A percentile compares a stretch with the other conserved stretches of the same genome.
These are phyloP conservation scores for Herpetospermum pedunculosum DNA, from an alignment of 306 rosid genomes.

Conservation along the genomic window DNA sequence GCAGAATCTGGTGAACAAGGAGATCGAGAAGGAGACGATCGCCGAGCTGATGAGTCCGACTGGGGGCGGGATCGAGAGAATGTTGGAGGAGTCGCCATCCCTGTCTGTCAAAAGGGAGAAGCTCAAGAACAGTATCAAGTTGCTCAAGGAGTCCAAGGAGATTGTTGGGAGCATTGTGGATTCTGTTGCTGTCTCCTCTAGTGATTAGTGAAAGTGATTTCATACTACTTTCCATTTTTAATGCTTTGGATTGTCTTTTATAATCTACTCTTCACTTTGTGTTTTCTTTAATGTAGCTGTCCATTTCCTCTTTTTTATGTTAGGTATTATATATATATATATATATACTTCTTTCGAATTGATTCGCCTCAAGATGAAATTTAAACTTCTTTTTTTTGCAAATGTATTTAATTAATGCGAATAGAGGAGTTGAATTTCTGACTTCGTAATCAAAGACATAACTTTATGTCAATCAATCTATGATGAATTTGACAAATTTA, in stretches of 20 bases:
- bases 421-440: no score
- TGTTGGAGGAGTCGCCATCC: conserved; percentile 16
- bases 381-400: no score
- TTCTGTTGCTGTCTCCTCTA: neutral
- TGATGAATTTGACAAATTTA: no score
- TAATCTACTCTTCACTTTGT: neutral
- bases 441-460: no score
- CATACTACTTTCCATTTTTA: neutral
- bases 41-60: conserved; percentile 8
- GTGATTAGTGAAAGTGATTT: neutral
- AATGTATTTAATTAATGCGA: no score
- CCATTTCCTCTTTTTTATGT: neutral
- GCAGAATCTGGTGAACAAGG: conserved; percentile 12
- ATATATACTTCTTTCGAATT: no score
- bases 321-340: neutral
- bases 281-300: neutral
- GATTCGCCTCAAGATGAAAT: neutral
- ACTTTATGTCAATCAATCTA: no score
- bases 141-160: conserved; percentile 15
- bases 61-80: conserved; percentile 2
- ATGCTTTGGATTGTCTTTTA: neutral
- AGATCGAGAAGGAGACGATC: conserved; percentile 5
- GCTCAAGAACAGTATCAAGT: conserved; percentile 10
- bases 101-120: conserved; percentile 10
- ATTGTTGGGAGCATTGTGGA: conserved; percentile 14